Evolutionary conservation across 108 stramenopile species (phyloP).

Genomic region (Thalassiosira profunda): DNA sequence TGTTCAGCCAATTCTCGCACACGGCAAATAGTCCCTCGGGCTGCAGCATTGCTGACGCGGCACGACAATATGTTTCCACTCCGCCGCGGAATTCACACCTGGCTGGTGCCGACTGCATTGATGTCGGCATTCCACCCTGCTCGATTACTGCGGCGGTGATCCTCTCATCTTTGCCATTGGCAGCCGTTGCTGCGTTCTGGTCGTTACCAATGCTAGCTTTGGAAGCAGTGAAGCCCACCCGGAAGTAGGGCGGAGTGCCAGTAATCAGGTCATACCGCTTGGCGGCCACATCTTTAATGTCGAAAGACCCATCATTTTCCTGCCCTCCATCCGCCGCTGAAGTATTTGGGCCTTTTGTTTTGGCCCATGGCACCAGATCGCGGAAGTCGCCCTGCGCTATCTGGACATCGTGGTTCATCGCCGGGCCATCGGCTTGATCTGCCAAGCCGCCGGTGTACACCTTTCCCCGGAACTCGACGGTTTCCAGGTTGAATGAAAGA

Average conservation of each 20-base stretch:
- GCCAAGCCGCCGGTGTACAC: constrained; percentile 6
- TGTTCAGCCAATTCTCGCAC: constrained; percentile 72
- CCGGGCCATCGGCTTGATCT: neutral
- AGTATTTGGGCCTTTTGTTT: neutral
- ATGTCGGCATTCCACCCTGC: constrained; percentile 71
- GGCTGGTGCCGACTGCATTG: constrained; percentile 67
- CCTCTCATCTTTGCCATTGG: constrained; percentile 4
- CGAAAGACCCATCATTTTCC: neutral
- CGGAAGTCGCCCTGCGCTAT: constrained; percentile 57
- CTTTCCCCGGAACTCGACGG: constrained; percentile 9
- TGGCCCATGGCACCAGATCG: constrained; percentile 25
- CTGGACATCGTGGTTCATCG: constrained; percentile 7
- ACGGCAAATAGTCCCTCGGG: constrained; percentile 55
- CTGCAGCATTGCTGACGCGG: constrained; percentile 45
- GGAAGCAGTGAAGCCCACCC: constrained; percentile 49
- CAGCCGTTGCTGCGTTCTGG: neutral
- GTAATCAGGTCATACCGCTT: constrained; percentile 57
- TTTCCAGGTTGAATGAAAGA: constrained; percentile 59
- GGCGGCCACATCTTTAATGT: constrained; percentile 26
- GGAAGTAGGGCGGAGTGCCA: constrained; percentile 80
- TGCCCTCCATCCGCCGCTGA: neutral
- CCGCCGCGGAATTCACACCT: constrained; percentile 82
- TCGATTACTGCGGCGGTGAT: constrained; percentile 49
- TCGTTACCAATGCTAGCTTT: constrained; percentile 10
- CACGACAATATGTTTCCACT: constrained; percentile 70